Evolutionary conservation across 352 stramenopile genomes (phyloP).

Genomic region (Pythium rishiriense): DNA sequence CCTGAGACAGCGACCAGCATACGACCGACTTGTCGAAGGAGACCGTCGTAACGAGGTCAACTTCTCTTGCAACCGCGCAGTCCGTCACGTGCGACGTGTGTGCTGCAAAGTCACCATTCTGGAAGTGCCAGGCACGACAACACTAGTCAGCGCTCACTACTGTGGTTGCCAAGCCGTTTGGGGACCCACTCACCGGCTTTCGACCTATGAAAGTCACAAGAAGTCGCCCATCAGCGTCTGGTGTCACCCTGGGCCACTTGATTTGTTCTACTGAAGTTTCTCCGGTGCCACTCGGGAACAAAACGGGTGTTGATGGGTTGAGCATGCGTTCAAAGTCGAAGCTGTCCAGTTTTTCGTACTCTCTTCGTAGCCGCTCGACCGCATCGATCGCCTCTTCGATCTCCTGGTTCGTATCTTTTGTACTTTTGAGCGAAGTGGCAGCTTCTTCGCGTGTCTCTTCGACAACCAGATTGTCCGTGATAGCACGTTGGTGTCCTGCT

Average conservation of each 20-base stretch:
- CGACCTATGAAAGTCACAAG: not conserved
- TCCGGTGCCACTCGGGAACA: not conserved
- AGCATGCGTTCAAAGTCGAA: slow-evolving; percentile 61
- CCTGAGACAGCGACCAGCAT: slow-evolving; percentile 43
- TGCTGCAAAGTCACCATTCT: slow-evolving; percentile 41
- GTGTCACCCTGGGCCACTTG: not conserved
- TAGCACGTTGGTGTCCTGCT: not conserved
- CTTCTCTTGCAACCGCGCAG: slow-evolving; percentile 41
- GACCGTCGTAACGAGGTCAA: slow-evolving; percentile 49
- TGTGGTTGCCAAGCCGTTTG: no score
- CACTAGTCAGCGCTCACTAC: no score
- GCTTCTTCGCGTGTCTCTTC: no score
- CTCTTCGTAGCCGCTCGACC: slow-evolving; percentile 17
- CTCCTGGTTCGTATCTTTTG: not conserved
- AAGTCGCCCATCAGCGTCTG: slow-evolving; percentile 5
- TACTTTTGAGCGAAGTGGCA: no score
- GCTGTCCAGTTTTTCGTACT: slow-evolving; percentile 38
- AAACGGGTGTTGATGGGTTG: slow-evolving; percentile 29
- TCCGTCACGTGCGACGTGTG: slow-evolving; percentile 51
- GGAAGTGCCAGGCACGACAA: not conserved
- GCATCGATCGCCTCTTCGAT: not conserved
- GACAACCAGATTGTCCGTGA: no score
- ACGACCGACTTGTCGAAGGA: slow-evolving; percentile 46
- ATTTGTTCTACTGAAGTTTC: not conserved
- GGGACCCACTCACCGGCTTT: slow-evolving; percentile 15